Conservation (phyloP, 139 green algal species). For the Chlorella sp. region DNA sequence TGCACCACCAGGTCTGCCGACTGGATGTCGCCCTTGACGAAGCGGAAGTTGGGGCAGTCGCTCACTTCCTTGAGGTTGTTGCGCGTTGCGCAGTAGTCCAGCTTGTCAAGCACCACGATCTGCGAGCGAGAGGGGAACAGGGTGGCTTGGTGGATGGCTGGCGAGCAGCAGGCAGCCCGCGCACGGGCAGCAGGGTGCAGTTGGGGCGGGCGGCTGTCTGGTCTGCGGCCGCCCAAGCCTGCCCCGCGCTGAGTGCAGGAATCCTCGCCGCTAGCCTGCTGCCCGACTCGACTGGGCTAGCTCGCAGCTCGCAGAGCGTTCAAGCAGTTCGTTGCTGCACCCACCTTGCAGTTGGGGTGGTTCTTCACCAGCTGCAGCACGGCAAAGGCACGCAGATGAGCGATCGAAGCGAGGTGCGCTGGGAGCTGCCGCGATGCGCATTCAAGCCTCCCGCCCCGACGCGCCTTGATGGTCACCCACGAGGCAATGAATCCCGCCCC, state of each 20-base stretch:
- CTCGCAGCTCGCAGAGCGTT: background rate
- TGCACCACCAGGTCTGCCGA: slow-evolving; percentile 87
- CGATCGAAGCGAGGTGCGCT: no score
- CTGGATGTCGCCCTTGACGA: slow-evolving; percentile 95
- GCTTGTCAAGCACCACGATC: slow-evolving; percentile 93
- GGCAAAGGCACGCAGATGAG: no score
- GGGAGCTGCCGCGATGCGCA: no score
- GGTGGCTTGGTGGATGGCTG: background rate
- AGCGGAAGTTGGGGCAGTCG: slow-evolving; percentile 82
- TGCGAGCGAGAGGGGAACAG: slow-evolving; percentile 25
- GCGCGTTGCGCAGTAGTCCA: slow-evolving; percentile 95
- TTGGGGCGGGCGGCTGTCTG: background rate
- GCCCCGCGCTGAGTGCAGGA: background rate
- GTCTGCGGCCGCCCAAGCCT: background rate
- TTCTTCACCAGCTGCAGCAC: slow-evolving; percentile 62
- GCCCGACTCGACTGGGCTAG: background rate
- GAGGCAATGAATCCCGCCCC: slow-evolving; percentile 93
- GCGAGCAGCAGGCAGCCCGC: no score
- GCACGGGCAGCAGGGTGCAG: background rate
- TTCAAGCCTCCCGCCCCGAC: no score
- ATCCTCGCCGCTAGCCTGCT: background rate
- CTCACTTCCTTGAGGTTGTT: slow-evolving; percentile 75
- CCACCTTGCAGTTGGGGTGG: slow-evolving; percentile 91
- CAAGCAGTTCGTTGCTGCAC: background rate
- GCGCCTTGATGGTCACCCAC: slow-evolving; percentile 82